Conservation (phyloP, 441 rosid species). For the Croton setiger region DNA sequence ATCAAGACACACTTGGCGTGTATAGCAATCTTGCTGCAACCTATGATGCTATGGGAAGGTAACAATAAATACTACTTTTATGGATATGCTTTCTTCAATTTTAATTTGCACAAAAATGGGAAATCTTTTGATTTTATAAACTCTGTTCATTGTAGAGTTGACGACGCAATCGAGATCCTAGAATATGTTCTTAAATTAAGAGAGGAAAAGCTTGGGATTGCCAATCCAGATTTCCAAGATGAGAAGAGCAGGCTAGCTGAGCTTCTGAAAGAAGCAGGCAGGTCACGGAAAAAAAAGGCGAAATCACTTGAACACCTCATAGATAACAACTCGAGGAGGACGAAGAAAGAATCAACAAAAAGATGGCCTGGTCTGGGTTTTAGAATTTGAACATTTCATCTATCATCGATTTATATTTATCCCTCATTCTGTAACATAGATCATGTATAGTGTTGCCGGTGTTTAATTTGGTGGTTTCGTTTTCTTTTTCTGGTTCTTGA, state of each 20-base stretch:
- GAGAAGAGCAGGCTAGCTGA: slow-evolving; percentile 88
- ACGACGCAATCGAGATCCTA: slow-evolving; percentile 90
- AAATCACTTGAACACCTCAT: slow-evolving; percentile 91
- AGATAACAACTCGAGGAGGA: slow-evolving; percentile 76
- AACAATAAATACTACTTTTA: slow-evolving; percentile 18
- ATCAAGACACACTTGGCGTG: slow-evolving; percentile 92
- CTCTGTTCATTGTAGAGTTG: slow-evolving; percentile 57
- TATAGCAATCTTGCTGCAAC: slow-evolving; percentile 98
- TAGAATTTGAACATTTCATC: slow-evolving; percentile 39
- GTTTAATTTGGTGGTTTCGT: slow-evolving; percentile 31
- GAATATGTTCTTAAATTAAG: slow-evolving; percentile 87
- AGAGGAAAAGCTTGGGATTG: slow-evolving; percentile 95
- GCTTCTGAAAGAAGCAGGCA: slow-evolving; percentile 94
- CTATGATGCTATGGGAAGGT: slow-evolving; percentile 99
- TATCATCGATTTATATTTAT: slow-evolving; percentile 9
- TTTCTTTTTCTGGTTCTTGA: slow-evolving; percentile 11
- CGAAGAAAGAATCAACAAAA: slow-evolving; percentile 70
- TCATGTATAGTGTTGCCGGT: slow-evolving; percentile 41
- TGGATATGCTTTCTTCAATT: background rate
- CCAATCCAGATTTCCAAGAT: slow-evolving; percentile 94
- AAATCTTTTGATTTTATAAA: background rate
- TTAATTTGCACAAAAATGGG: background rate
- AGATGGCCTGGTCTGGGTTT: slow-evolving; percentile 94
- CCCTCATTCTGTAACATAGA: slow-evolving; percentile 45
- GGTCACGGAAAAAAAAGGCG: slow-evolving; percentile 83